phyloP scores from a whole-genome alignment of 1,139 yeast genomes.

The Saccharomyces hybrid region DNA sequence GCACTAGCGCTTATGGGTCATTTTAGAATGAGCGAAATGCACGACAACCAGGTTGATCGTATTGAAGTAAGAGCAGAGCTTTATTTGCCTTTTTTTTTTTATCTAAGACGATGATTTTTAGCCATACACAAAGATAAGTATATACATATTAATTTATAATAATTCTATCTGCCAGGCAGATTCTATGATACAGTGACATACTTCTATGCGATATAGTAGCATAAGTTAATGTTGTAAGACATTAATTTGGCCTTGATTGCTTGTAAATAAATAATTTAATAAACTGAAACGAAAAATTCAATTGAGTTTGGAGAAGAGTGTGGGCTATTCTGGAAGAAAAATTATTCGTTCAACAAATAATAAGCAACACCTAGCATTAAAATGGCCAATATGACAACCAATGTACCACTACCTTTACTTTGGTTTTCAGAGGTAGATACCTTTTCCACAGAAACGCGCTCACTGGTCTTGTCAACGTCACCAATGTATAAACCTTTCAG shows the following conservation, averaged over 20 bases:
- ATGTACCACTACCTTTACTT: conserved; percentile 33
- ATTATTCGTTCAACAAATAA: conserved; percentile 35
- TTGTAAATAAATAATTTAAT: background rate
- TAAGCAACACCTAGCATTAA: conserved; percentile 51
- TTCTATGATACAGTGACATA: background rate
- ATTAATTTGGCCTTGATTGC: background rate
- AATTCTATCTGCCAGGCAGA: background rate
- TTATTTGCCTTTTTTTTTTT: background rate
- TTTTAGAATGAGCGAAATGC: background rate
- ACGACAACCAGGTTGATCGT: background rate
- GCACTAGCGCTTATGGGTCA: background rate
- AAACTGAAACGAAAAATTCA: background rate
- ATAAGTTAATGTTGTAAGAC: background rate
- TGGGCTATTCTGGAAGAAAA: background rate
- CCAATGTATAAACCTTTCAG: conserved; percentile 67
- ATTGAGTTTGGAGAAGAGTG: background rate
- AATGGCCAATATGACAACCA: conserved; percentile 43
- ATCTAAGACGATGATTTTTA: background rate
- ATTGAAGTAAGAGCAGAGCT: background rate
- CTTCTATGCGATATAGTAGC: background rate
- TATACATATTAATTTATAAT: background rate
- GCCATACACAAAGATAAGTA: background rate
- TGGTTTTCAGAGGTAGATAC: conserved; percentile 24
- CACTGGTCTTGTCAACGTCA: conserved; percentile 41
- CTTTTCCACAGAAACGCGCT: conserved; percentile 17